Conservation (phyloP, 2,329 filamentous ascomycete genomes). For the Talaromyces sp. region DNA sequence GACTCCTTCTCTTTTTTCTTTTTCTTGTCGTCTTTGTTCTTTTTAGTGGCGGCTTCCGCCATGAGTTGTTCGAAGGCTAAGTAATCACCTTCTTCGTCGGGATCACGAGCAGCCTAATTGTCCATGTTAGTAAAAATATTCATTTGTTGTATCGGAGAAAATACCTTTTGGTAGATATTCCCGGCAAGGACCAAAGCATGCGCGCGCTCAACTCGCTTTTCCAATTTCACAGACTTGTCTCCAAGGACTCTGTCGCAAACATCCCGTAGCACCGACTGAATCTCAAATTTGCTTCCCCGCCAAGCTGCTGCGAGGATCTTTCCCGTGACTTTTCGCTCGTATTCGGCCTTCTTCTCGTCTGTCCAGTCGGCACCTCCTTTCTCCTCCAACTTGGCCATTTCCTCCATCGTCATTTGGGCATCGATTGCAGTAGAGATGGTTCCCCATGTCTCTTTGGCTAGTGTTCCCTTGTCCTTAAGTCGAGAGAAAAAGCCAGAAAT, state of each 20-base stretch:
- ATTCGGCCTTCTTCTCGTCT: conserved; percentile 93
- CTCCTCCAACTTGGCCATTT: conserved; percentile 96
- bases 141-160: not conserved
- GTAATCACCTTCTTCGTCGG: conserved; percentile 96
- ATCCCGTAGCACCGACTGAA: conserved; percentile 89
- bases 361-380: conserved; percentile 96
- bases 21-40: conserved; percentile 75
- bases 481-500: conserved; percentile 92
- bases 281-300: conserved; percentile 96
- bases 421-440: conserved; percentile 96
- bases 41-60: conserved; percentile 92
- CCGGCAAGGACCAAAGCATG: conserved; percentile 85
- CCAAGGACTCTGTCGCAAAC: conserved; percentile 88
- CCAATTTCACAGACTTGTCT: conserved; percentile 70
- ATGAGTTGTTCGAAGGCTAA: conserved; percentile 98
- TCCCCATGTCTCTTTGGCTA: conserved; percentile 98
- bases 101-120: conserved; percentile 73
- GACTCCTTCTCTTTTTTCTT: conserved; percentile 61
- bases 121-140: conserved; percentile 9
- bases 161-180: conserved; percentile 82
- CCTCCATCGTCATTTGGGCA: conserved; percentile 97
- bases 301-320: conserved; percentile 97
- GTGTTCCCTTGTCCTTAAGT: conserved; percentile 91
- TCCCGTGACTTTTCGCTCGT: conserved; percentile 90
- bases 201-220: conserved; percentile 86